A percentile compares a stretch with the other conserved stretches of the same genome.
Conservation (phyloP, 2,329 filamentous ascomycete species). For the Xylariomycetidae sp. region DNA sequence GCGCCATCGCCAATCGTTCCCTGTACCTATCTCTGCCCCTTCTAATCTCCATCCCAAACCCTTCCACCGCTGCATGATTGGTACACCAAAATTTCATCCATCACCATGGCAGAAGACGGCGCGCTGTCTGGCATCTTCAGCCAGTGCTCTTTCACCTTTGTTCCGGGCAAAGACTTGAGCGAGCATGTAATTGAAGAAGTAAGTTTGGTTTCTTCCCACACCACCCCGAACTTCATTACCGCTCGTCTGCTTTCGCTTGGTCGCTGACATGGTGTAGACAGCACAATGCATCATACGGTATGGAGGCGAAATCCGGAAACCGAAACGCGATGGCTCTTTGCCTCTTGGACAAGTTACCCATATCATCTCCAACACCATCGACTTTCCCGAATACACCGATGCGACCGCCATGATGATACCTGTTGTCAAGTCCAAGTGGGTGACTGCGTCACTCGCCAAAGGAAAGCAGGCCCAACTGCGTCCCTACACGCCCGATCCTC, state of each 20-base stretch:
- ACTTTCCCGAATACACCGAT: slow-evolving; percentile 81
- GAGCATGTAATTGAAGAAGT: slow-evolving; percentile 21
- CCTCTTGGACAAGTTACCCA: slow-evolving; percentile 45
- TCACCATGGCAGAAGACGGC: slow-evolving; percentile 22
- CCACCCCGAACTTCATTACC: background rate
- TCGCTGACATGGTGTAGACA: slow-evolving; percentile 30
- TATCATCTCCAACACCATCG: slow-evolving; percentile 66
- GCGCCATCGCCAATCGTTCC: too few relatives aligned
- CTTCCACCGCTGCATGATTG: too few relatives aligned
- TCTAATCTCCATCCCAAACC: too few relatives aligned
- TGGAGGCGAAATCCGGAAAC: slow-evolving; percentile 44
- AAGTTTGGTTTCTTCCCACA: slow-evolving; percentile 5
- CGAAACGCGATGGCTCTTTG: slow-evolving; percentile 42
- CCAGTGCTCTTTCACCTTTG: slow-evolving; percentile 23
- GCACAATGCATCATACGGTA: slow-evolving; percentile 38
- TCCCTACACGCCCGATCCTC: slow-evolving; percentile 84
- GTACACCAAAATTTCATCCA: too few relatives aligned
- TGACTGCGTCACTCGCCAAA: slow-evolving; percentile 63
- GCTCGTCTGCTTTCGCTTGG: background rate
- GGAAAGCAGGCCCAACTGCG: slow-evolving; percentile 70
- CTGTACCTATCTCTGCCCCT: too few relatives aligned
- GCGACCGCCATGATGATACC: slow-evolving; percentile 73
- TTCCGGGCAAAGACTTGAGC: slow-evolving; percentile 19
- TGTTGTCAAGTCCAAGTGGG: slow-evolving; percentile 78
- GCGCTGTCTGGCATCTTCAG: slow-evolving; percentile 19